Conservation (phyloP, 495 filamentous ascomycete species). For the Aspergillus asperescens region DNA sequence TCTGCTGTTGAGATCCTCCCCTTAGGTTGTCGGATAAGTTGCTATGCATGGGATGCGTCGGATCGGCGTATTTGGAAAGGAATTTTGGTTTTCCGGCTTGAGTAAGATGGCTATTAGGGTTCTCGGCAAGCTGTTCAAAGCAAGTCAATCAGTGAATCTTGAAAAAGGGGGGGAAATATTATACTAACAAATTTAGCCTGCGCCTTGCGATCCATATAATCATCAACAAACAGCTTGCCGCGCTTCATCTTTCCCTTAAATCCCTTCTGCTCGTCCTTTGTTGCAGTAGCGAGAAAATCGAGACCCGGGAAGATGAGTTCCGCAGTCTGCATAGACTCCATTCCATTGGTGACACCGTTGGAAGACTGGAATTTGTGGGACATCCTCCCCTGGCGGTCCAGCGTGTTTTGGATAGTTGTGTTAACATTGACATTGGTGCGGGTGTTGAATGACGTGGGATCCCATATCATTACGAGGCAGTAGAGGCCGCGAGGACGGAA, state of each 20-base stretch:
- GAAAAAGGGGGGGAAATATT: no score
- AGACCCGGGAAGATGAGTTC: conserved; percentile 52
- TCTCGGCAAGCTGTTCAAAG: conserved; percentile 14
- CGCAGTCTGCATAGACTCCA: conserved; percentile 35
- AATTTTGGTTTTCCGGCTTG: conserved; percentile 31
- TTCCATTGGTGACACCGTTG: conserved; percentile 43
- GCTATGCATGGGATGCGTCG: conserved; percentile 45
- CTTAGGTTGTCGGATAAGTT: no score
- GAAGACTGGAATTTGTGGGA: conserved; percentile 38
- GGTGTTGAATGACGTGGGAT: conserved; percentile 34
- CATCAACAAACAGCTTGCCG: conserved; percentile 44
- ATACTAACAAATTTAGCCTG: conserved; percentile 57
- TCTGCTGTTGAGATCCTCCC: no score
- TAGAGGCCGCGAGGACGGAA: conserved; percentile 57
- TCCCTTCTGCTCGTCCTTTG: conserved; percentile 25
- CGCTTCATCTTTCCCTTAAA: conserved; percentile 25
- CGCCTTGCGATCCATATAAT: conserved; percentile 50
- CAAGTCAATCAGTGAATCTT: no score
- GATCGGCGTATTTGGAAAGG: conserved; percentile 49
- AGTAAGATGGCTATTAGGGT: conserved; percentile 28
- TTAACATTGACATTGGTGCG: conserved; percentile 23
- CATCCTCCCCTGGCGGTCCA: conserved; percentile 17
- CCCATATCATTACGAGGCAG: conserved; percentile 56
- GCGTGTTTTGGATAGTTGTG: conserved; percentile 25
- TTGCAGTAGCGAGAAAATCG: conserved; percentile 23